These are phyloP conservation scores for Tetracladium marchalianum DNA, from an alignment of 495 filamentous ascomycete genomes.

Conservation along the genomic window DNA sequence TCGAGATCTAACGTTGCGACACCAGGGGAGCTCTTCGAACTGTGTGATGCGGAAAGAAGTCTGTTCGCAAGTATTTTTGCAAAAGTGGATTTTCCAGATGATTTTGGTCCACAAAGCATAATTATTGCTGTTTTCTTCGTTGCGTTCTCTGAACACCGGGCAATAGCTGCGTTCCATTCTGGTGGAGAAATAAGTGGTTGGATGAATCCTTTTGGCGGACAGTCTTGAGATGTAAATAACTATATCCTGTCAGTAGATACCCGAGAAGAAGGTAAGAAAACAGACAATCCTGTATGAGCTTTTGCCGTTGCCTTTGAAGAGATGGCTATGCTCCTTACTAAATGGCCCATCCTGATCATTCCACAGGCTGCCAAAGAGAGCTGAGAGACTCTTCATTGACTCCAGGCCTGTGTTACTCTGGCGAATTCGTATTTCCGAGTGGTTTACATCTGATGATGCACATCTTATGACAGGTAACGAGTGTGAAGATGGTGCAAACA, in stretches of 20 bases:
- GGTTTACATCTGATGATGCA: slow-evolving; percentile 32
- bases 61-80: slow-evolving; percentile 65
- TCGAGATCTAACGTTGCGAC: slow-evolving; percentile 73
- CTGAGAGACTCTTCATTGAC: slow-evolving; percentile 51
- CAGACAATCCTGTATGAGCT: slow-evolving; percentile 14
- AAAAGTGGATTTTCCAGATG: slow-evolving; percentile 82
- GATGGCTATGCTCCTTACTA: slow-evolving; percentile 1
- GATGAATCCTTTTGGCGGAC: slow-evolving; percentile 32
- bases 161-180: slow-evolving; percentile 50
- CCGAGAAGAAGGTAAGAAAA: background rate
- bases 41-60: slow-evolving; percentile 44
- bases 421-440: slow-evolving; percentile 38
- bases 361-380: slow-evolving; percentile 68
- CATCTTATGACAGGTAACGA: slow-evolving; percentile 63
- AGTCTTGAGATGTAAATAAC: slow-evolving; percentile 37
- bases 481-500: slow-evolving; percentile 69
- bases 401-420: slow-evolving; percentile 45
- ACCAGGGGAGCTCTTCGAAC: slow-evolving; percentile 13
- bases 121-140: slow-evolving; percentile 33
- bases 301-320: background rate
- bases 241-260: slow-evolving; percentile 11
- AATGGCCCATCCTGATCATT: slow-evolving; percentile 36
- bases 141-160: slow-evolving; percentile 27
- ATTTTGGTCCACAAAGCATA: slow-evolving; percentile 70
- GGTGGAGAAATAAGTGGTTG: slow-evolving; percentile 53